These are phyloP conservation scores for Paraurostyla sp. DNA, from an alignment of 73 alveolate genomes.

Conservation along the genomic window DNA sequence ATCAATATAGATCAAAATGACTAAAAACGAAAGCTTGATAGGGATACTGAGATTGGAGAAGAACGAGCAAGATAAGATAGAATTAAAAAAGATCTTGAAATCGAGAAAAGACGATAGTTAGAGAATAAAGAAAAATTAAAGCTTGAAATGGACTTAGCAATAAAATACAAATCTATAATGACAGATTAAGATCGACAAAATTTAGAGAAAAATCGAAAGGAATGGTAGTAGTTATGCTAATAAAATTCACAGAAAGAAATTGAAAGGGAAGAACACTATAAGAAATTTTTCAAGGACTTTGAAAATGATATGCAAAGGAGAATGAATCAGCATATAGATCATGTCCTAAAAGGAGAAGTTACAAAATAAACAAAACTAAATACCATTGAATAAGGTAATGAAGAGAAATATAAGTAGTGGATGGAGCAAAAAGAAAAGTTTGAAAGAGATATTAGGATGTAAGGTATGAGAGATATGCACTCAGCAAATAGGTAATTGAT, in stretches of 20 bases:
- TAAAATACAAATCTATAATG: constrained; percentile 9
- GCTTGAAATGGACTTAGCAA: constrained; percentile 24
- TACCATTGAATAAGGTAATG: constrained; percentile 33
- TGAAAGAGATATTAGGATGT: constrained; percentile 50
- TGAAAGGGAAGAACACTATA: constrained; percentile 59
- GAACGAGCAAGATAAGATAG: constrained; percentile 4
- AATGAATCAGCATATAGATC: constrained; percentile 60
- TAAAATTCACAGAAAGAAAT: constrained; percentile 47
- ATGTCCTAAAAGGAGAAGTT: constrained; percentile 40
- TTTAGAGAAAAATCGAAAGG: constrained; percentile 32
- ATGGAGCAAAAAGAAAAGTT: constrained; percentile 20
- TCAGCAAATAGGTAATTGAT: background rate
- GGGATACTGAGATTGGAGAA: constrained; percentile 1
- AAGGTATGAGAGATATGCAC: constrained; percentile 20
- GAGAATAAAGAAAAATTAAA: constrained; percentile 13
- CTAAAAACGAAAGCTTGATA: background rate
- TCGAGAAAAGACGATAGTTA: constrained; percentile 1
- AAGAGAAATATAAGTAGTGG: constrained; percentile 37
- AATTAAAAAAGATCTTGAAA: background rate
- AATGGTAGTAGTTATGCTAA: constrained; percentile 54
- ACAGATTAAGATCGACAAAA: constrained; percentile 36
- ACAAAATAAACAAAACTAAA: constrained; percentile 49
- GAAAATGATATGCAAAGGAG: constrained; percentile 64
- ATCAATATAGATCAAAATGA: background rate
- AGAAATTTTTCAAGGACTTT: constrained; percentile 65